Evolutionary conservation across 345 rosid species (phyloP).

Genomic region (Heritiera fomes): DNA sequence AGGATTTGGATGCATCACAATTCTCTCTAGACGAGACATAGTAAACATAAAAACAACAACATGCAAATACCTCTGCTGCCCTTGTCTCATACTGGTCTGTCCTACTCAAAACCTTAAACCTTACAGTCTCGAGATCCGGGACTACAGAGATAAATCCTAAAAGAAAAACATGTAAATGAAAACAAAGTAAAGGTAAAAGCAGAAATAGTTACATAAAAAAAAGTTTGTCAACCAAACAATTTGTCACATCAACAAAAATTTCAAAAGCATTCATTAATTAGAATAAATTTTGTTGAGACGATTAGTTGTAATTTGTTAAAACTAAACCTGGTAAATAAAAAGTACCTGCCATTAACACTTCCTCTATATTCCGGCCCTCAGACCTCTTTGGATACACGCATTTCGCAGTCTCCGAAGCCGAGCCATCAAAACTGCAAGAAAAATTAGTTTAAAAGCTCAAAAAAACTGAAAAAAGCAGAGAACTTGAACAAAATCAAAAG

Average conservation of each 20-base stretch:
- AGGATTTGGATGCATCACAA: conserved; percentile 56
- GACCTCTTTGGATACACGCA: conserved; percentile 80
- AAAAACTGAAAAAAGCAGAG: conserved; percentile 1
- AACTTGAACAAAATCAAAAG: background rate
- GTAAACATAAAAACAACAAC: background rate
- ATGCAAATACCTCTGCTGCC: conserved; percentile 68
- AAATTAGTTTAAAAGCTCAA: background rate
- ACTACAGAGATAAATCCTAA: conserved; percentile 36
- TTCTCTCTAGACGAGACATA: conserved; percentile 1
- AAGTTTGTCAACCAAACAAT: background rate
- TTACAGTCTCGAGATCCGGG: conserved; percentile 83
- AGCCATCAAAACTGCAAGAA: conserved; percentile 59
- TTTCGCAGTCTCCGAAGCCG: conserved; percentile 66
- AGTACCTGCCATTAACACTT: conserved; percentile 83
- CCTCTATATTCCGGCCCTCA: conserved; percentile 68
- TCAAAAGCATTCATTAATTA: background rate
- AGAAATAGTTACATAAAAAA: background rate
- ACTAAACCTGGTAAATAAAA: background rate
- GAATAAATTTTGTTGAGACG: background rate
- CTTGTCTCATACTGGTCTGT: conserved; percentile 72
- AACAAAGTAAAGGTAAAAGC: background rate
- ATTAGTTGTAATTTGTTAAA: background rate
- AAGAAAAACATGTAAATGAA: background rate
- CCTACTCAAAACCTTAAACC: conserved; percentile 56
- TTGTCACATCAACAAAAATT: background rate